These are phyloP conservation scores for Penicillium frequentans DNA, from an alignment of 2,329 filamentous ascomycete genomes.

Conservation along the genomic window DNA sequence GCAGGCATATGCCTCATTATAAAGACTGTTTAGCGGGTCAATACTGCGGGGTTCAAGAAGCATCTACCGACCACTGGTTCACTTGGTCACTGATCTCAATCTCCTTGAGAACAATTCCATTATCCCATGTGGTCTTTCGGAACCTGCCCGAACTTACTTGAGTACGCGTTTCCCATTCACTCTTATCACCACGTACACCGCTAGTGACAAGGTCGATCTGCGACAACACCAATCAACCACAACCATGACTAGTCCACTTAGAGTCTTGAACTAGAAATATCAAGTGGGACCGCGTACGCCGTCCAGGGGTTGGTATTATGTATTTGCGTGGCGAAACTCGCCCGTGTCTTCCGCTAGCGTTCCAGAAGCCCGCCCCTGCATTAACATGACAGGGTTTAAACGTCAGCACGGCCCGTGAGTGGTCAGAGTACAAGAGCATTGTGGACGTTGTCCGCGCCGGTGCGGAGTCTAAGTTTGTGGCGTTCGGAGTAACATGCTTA, in stretches of 20 bases:
- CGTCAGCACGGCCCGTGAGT: neutral
- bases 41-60: neutral
- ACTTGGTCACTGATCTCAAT: neutral
- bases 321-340: conserved; percentile 4
- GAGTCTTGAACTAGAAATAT: neutral
- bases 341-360: conserved; percentile 14
- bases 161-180: neutral
- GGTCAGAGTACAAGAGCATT: neutral
- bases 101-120: too few species aligned
- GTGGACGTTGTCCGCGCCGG: neutral
- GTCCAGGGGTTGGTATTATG: neutral
- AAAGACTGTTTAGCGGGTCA: neutral
- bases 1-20: neutral
- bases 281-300: neutral
- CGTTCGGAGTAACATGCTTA: neutral
- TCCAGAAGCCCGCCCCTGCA: conserved; percentile 17
- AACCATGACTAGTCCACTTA: neutral
- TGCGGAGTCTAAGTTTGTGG: conserved; percentile 11
- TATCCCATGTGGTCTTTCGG: neutral
- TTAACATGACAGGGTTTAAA: neutral
- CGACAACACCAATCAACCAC: neutral
- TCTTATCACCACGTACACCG: neutral
- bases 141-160: neutral
- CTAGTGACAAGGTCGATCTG: neutral
- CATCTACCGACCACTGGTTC: neutral